These are phyloP conservation scores for Clitocybe nebularis DNA, from an alignment of 1,284 basidiomycete species.

Conservation along the genomic window DNA sequence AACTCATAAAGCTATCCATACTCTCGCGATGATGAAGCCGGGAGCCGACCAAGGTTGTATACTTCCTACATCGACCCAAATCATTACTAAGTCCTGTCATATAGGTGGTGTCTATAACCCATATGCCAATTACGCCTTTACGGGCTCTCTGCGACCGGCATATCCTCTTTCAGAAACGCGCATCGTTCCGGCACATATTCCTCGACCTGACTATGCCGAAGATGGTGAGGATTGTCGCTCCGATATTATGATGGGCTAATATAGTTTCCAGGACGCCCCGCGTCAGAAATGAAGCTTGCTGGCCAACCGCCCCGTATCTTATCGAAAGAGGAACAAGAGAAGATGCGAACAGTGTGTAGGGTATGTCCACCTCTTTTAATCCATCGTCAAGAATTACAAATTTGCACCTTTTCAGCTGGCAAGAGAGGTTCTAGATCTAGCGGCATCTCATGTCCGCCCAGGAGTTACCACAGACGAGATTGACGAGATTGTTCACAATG, in stretches of 20 bases:
- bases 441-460: slow-evolving; percentile 80
- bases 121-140: slow-evolving; percentile 63
- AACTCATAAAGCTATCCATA: slow-evolving; percentile 74
- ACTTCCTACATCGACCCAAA: too few species aligned
- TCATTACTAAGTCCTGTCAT: too few species aligned
- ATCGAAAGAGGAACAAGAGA: slow-evolving; percentile 65
- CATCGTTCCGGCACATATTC: slow-evolving; percentile 69
- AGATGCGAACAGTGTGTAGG: slow-evolving; percentile 73
- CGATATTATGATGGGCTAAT: slow-evolving; percentile 16
- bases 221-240: slow-evolving; percentile 49
- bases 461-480: slow-evolving; percentile 96
- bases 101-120: slow-evolving; percentile 73
- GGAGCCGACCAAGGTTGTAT: neutral
- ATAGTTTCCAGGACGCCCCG: slow-evolving; percentile 50
- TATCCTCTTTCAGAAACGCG: slow-evolving; percentile 76
- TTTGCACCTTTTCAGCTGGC: slow-evolving; percentile 54
- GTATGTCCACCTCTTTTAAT: slow-evolving; percentile 42
- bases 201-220: slow-evolving; percentile 75
- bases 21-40: slow-evolving; percentile 37
- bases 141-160: slow-evolving; percentile 68
- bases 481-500: slow-evolving; percentile 94
- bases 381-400: neutral
- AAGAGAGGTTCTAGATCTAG: slow-evolving; percentile 89
- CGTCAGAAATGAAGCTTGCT: slow-evolving; percentile 50
- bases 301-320: slow-evolving; percentile 69